Evolutionary conservation across 306 rosid genomes (phyloP), one percentile per base, ranked within the genome.

Genomic region (Malus sylvestris): DNA sequence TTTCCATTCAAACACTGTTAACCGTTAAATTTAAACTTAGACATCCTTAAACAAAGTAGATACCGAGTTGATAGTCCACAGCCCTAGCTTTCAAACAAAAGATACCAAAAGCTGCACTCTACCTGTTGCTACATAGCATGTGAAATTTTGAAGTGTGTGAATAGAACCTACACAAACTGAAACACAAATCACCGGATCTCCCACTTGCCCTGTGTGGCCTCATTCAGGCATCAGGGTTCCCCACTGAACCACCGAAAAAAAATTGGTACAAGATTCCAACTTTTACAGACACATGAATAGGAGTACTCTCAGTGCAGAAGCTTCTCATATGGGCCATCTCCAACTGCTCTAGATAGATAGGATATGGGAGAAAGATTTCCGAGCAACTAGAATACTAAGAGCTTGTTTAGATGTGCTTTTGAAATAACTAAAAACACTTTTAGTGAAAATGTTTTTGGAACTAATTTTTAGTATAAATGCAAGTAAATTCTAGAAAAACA

Each of bases 361-460:
- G n/a, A 9, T 57, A 10, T 25, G 10, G 11, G 11, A 40, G 10
- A 40, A 40, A 40, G 11, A 8, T 40, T 40, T 40, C 1, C 0
- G 2, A 1, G 11, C 12, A 9, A 2, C 10, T 10, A 1, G 3
- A 42, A 42, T 42, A 0, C 12, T 42, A 8, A 42, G 8, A 35
- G 8, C 0, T 35, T 0, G 8, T 35, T 35, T 35, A 2, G 0
- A 33, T 33, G 38, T 5, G 1, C 2, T 33, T 33, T 33, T 33
- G 8, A 33, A 33, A 33, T 33, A 0, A 33, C 0, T 33, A 1
- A 33, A 5, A 33, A 0, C 0, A 0, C 0, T 33, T 33, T 33
- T 33, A 1, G 7, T 33, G 6, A 33, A 33, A 33, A 33, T 33
- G 5, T 33, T 33, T 33, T 5, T 33, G 0, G 2, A 33, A 33